Evolutionary conservation across 2,329 filamentous ascomycete species (phyloP), one percentile per base, ranked within the genome.

Genomic region (Talaromyces funiculosus): DNA sequence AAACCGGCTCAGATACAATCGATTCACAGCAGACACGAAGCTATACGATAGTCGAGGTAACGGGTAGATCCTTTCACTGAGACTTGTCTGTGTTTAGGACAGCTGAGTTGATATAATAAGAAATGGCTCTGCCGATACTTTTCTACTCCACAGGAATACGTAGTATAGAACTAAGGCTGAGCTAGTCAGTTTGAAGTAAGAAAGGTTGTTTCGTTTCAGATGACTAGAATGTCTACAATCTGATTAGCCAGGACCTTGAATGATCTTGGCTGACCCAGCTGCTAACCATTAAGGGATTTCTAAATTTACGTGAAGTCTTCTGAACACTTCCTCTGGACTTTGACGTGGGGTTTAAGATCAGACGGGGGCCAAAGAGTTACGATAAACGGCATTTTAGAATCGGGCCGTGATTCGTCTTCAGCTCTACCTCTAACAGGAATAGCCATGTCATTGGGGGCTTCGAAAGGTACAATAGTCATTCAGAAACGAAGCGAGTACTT

Each of bases 281-380:
- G 43, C 2, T 16, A 22, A n/a, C 43, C 24, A 49, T 18, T 18
- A 29, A 26, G 26, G 24, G 4, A 31, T 31, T 31, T 45, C 18
- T 40, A 26, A 54, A 40, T 14, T 40, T 54, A 38, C 18, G 33
- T 29, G 16, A 29, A 2, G 29, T n/a, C 29, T 37, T 45, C 40
- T 57, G 54, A 57, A 57, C 54, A n/a, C 4, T 45, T 16, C 37
- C 40, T 43, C 26, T 40, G 40, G 29, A 40, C 20, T 57, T 57
- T 57, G 2, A 42, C n/a, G 4, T 7, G n/a, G 29, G 20, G 22
- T 29, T 40, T 2, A 7, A 22, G 16, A 33, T 33, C 16, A 20
- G 29, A 56, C 24, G 53, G 54, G 54, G 54, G 38, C 54, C 38
- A 57, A 57, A 47, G 5, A 22, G 16, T 3, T 1, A 55, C n/a